phyloP scores from a whole-genome alignment of 768 basidiomycete species.

The Psilocybe subaeruginosa region DNA sequence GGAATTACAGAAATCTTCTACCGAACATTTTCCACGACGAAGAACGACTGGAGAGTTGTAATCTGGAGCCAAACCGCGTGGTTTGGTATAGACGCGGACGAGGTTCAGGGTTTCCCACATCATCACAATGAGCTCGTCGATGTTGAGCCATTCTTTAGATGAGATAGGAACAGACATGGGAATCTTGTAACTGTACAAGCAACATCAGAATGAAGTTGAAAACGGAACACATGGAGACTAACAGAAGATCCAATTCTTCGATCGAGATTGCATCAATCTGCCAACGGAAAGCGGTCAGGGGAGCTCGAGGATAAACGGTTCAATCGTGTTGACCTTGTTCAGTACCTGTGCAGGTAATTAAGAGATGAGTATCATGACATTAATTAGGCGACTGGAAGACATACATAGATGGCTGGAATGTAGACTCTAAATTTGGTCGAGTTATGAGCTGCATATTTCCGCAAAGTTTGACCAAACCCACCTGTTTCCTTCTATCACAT shows the following conservation, averaged over 20 bases:
- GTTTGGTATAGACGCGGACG: constrained; percentile 96
- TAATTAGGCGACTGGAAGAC: constrained; percentile 26
- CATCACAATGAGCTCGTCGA: constrained; percentile 89
- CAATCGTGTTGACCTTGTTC: constrained; percentile 64
- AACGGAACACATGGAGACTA: constrained; percentile 26
- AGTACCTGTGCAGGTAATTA: constrained; percentile 52
- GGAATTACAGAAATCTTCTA: constrained; percentile 91
- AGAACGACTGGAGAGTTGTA: constrained; percentile 92
- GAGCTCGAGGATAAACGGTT: background rate
- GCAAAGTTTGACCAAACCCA: constrained; percentile 29
- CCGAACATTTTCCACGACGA: constrained; percentile 57
- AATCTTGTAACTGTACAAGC: constrained; percentile 73
- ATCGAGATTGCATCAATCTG: constrained; percentile 98
- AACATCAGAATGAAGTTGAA: background rate
- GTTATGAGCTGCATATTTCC: constrained; percentile 3
- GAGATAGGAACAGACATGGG: constrained; percentile 95
- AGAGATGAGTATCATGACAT: constrained; percentile 3
- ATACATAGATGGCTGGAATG: constrained; percentile 88
- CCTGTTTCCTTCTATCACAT: constrained; percentile 96
- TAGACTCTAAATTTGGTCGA: constrained; percentile 67
- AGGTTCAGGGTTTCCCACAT: constrained; percentile 96
- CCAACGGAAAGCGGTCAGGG: background rate
- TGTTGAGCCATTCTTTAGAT: constrained; percentile 92
- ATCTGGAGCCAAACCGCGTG: constrained; percentile 88
- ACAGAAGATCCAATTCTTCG: constrained; percentile 94